Evolutionary conservation across 139 green algal genomes (phyloP), one percentile per base, ranked within the genome.

Genomic region (Auxenochlorella pyrenoidosa): DNA sequence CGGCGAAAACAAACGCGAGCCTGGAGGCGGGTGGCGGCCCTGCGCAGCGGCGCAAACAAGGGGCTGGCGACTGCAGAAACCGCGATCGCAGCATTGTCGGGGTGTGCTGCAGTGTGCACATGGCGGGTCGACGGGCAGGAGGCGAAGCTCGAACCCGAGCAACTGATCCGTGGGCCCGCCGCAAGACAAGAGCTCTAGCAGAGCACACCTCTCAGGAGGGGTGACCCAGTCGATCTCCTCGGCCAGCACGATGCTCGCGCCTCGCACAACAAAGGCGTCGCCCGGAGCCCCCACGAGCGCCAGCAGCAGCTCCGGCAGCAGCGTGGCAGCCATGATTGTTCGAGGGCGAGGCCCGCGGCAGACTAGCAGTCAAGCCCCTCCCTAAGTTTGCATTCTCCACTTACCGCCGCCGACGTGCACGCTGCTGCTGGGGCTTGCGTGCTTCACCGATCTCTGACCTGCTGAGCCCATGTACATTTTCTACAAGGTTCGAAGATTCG

Each of bases 261-360:
- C 51, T 6, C 79, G 41, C 44, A 92, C 90, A 15, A 97, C 88
- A 82, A 99, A 99, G 0, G 97, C 90, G 40, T 98, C 96, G 4
- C 96, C 96, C 16, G 89, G 90, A 77, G 94, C 90, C 24, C 96
- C 96, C 10, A 96, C 60, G 22, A 99, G 87, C 10, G 93, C 93
- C 44, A 98, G 84, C 34, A 98, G 86, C 75, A 99, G 90, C 89
- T 99, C 96, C 34, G 95, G 92, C 15, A 98, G 75, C 0, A 98
- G 73, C 34, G 92, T 92, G 40, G 80, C 60, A 19, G 51, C 51
- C 63, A 38, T 34, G 12, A 38, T 36, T 71, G 63, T 36, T 5
- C n/a, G n/a, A n/a, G n/a, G 63, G 28, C 19, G 63, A 38, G 4
- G 26, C 63, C 38, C 3, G 22, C 54, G 18, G 15, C 54, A 13